Evolutionary conservation across 2,329 filamentous ascomycete species (phyloP).

Genomic region (Talaromyces sp.): DNA sequence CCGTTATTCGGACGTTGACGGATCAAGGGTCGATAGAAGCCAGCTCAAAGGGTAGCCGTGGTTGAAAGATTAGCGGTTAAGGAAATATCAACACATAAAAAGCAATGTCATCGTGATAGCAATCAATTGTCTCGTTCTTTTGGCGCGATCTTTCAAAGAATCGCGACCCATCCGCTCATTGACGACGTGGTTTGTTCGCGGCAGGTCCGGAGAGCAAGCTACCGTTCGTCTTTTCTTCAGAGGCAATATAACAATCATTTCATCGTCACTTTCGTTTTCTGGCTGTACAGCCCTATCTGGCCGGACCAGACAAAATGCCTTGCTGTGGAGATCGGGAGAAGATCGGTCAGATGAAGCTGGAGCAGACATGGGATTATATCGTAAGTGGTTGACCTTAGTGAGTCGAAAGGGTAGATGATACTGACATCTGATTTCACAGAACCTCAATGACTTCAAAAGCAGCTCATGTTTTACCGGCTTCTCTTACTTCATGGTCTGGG

Average conservation of each 20-base stretch:
- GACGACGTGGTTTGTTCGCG: constrained; percentile 20
- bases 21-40: background rate
- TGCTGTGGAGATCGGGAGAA: constrained; percentile 63
- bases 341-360: constrained; percentile 65
- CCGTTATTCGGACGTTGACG: background rate
- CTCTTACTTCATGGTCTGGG: constrained; percentile 82
- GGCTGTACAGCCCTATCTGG: constrained; percentile 24
- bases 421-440: constrained; percentile 37
- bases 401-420: background rate
- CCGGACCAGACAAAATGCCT: constrained; percentile 55
- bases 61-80: background rate
- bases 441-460: constrained; percentile 74
- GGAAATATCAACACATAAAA: background rate
- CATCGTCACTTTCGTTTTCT: background rate
- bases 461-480: constrained; percentile 72
- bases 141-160: background rate
- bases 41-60: background rate
- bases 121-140: background rate
- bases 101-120: constrained; percentile 4
- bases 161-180: background rate
- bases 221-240: background rate
- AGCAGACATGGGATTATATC: constrained; percentile 95
- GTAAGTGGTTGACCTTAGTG: constrained; percentile 51
- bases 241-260: background rate
- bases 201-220: constrained; percentile 21